These are phyloP conservation scores for Nitzschia sp. DNA, from an alignment of 108 stramenopile genomes.

Conservation along the genomic window DNA sequence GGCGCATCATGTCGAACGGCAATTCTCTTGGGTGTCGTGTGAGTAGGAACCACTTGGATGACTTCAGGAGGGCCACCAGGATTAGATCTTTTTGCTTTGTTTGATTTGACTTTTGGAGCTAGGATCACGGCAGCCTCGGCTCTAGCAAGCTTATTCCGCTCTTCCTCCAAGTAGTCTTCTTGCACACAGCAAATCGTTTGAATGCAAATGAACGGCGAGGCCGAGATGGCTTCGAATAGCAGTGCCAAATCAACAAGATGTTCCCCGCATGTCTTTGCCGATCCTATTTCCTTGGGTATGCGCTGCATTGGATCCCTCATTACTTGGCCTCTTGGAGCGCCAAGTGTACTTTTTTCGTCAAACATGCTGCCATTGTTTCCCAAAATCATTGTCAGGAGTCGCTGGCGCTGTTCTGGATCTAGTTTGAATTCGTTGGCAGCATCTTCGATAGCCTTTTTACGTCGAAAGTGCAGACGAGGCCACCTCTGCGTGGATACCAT, in stretches of 20 bases:
- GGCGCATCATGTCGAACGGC: not conserved
- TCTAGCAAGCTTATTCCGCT: not conserved
- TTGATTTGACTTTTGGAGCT: not conserved
- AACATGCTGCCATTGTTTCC: slow-evolving; percentile 9
- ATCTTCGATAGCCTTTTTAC: not conserved
- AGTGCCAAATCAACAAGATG: slow-evolving; percentile 2
- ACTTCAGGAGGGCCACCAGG: not conserved
- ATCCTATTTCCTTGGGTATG: not conserved
- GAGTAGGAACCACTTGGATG: not conserved
- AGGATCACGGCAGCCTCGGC: not conserved
- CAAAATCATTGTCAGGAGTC: not conserved
- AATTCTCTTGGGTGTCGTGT: not conserved
- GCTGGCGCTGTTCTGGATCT: not conserved
- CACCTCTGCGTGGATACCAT: too few species aligned
- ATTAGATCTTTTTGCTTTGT: not conserved
- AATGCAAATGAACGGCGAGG: not conserved
- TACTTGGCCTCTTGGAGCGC: not conserved
- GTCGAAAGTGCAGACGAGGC: slow-evolving; percentile 4
- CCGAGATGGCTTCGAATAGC: not conserved
- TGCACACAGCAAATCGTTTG: slow-evolving; percentile 6
- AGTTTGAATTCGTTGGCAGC: not conserved
- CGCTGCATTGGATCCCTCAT: not conserved
- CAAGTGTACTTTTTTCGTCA: not conserved
- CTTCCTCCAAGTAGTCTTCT: not conserved
- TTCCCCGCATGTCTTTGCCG: not conserved